Percentiles rank a stretch among this genome's conserved stretches.
phyloP scores from a whole-genome alignment of 2,329 filamentous ascomycete species.

The Ophiostoma ips region DNA sequence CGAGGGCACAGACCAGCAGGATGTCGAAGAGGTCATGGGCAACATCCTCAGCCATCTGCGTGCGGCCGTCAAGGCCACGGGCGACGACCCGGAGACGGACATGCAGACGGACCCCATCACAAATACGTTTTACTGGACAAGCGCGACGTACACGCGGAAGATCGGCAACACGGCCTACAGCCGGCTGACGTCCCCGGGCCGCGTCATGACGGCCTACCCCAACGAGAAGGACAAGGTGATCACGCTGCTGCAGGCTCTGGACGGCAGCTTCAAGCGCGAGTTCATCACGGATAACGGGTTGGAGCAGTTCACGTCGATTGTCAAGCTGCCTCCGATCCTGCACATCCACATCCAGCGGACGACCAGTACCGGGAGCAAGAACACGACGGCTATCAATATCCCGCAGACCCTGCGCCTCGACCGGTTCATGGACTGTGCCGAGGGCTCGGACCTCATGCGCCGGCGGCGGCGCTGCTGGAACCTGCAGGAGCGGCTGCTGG shows the following conservation, averaged over 20 bases:
- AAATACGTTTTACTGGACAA: conserved; percentile 51
- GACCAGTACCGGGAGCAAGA: conserved; percentile 60
- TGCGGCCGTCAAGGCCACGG: conserved; percentile 66
- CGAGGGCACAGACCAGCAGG: conserved; percentile 61
- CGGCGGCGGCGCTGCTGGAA: conserved; percentile 60
- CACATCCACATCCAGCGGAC: conserved; percentile 83
- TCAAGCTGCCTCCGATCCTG: conserved; percentile 65
- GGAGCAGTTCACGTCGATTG: conserved; percentile 56
- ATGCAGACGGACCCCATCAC: conserved; percentile 75
- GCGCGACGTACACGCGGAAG: conserved; percentile 40
- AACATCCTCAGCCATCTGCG: conserved; percentile 85
- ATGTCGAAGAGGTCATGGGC: conserved; percentile 90
- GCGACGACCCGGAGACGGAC: conserved; percentile 43
- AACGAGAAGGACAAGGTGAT: conserved; percentile 27
- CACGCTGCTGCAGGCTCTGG: conserved; percentile 74
- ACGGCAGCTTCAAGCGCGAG: conserved; percentile 72
- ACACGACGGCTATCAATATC: conserved; percentile 64
- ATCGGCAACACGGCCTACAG: conserved; percentile 33
- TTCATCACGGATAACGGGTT: conserved; percentile 49
- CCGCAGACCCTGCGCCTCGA: conserved; percentile 75
- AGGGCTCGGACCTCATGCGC: conserved; percentile 45
- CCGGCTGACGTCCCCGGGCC: conserved; percentile 38
- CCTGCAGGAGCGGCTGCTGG: conserved; percentile 49
- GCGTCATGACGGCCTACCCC: conserved; percentile 47
- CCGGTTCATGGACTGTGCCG: conserved; percentile 62